These are phyloP conservation scores for Pyrus communis DNA, from an alignment of 306 rosid species.

Conservation along the genomic window DNA sequence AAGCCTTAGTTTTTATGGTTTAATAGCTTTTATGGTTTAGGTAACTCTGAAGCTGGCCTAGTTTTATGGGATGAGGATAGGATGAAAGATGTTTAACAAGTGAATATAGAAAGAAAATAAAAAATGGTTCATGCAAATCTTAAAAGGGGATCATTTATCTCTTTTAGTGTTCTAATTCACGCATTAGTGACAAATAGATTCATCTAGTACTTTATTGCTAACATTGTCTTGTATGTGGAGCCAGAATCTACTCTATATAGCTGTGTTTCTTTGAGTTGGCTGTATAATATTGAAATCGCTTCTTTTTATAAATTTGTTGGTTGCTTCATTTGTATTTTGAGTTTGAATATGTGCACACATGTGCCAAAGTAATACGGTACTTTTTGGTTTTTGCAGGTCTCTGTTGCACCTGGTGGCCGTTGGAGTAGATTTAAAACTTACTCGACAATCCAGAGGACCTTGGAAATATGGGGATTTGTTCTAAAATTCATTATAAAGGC, in stretches of 20 bases:
- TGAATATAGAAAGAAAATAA: not conserved
- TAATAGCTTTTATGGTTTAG: not conserved
- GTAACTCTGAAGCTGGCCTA: not conserved
- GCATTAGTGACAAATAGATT: not conserved
- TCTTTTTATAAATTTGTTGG: not conserved
- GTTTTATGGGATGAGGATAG: not conserved
- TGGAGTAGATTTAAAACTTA: slow-evolving; percentile 97
- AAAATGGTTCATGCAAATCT: not conserved
- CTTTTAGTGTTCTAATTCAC: not conserved
- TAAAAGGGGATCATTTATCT: not conserved
- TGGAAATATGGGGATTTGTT: slow-evolving; percentile 99
- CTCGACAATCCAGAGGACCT: slow-evolving; percentile 89
- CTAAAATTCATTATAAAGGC: slow-evolving; percentile 63
- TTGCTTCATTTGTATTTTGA: not conserved
- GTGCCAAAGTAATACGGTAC: not conserved
- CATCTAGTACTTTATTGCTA: not conserved
- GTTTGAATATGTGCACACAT: not conserved
- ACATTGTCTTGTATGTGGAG: not conserved
- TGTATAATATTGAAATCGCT: not conserved
- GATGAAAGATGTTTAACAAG: not conserved
- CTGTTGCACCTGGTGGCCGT: slow-evolving; percentile 92
- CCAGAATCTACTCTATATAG: not conserved
- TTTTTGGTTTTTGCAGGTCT: slow-evolving; percentile 52
- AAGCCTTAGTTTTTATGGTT: not conserved
- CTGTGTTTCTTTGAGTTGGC: not conserved